Percentiles rank a stretch among this genome's conserved stretches.
phyloP scores from a whole-genome alignment of 2,329 filamentous ascomycete species.

The Parasarocladium wereldwijsianum region DNA sequence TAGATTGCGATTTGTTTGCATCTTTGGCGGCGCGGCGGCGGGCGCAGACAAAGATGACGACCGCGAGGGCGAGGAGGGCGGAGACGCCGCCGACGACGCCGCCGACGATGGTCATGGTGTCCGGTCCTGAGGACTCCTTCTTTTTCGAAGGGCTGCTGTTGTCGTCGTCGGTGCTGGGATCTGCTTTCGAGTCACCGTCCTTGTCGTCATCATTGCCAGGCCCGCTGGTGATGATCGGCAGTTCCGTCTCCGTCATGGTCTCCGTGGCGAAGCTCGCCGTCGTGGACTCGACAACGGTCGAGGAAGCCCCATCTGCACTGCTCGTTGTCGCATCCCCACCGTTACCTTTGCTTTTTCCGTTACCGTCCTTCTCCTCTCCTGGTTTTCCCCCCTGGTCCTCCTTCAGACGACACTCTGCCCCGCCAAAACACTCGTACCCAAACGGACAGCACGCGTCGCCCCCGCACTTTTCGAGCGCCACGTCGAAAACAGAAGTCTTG shows the following conservation, averaged over 20 bases:
- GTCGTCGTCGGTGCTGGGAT: background rate
- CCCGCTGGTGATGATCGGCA: background rate
- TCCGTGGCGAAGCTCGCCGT: constrained; percentile 1
- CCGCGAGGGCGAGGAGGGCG: constrained; percentile 22
- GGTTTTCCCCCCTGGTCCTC: constrained; percentile 27
- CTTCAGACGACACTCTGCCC: constrained; percentile 32
- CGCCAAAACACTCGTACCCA: constrained; percentile 48
- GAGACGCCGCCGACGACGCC: constrained; percentile 32
- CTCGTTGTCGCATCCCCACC: constrained; percentile 1
- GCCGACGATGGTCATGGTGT: constrained; percentile 26
- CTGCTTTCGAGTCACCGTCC: constrained; percentile 5
- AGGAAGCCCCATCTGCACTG: constrained; percentile 1
- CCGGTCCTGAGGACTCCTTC: constrained; percentile 12
- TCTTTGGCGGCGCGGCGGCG: constrained; percentile 13
- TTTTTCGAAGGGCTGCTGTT: too few species aligned
- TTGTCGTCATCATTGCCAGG: constrained; percentile 5
- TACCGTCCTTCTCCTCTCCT: constrained; percentile 6
- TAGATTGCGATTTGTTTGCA: constrained; percentile 9
- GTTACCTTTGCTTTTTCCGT: constrained; percentile 9
- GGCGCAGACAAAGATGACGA: constrained; percentile 24
- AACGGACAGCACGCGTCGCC: constrained; percentile 51
- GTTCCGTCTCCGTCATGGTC: background rate
- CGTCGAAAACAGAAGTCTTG: constrained; percentile 49
- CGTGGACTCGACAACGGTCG: constrained; percentile 3
- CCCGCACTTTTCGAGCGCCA: constrained; percentile 42